Evolutionary conservation across 2,329 filamentous ascomycete species (phyloP).

Genomic region (Microdochium paspali): DNA sequence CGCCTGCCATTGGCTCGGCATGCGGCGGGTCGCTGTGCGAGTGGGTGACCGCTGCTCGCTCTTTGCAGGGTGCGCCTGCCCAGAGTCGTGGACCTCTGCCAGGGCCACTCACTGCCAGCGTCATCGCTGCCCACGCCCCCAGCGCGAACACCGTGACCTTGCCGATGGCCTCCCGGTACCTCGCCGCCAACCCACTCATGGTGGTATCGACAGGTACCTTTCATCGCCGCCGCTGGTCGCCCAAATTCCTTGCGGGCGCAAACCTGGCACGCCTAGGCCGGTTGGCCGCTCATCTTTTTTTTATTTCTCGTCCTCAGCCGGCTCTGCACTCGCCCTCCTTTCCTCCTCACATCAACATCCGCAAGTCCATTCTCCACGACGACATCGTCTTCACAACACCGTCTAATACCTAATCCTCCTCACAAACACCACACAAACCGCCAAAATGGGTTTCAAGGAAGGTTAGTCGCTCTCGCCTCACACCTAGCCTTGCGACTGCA

Average conservation of each 20-base stretch:
- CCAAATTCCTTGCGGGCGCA: not conserved
- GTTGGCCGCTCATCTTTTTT: constrained; percentile 12
- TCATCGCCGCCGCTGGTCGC: not conserved
- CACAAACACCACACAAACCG: constrained; percentile 19
- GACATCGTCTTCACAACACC: not conserved
- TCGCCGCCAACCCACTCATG: not conserved
- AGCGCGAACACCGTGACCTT: not conserved
- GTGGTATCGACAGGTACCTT: not conserved
- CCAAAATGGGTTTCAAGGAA: constrained; percentile 32
- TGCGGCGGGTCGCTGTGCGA: not conserved
- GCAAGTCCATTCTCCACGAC: not conserved
- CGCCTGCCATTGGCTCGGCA: not conserved
- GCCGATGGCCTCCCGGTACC: not conserved
- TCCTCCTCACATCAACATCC: constrained; percentile 3
- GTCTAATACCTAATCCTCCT: constrained; percentile 16
- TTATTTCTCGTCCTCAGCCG: not conserved
- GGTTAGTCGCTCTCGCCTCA: constrained; percentile 34
- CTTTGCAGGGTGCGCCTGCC: not conserved
- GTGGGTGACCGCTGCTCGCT: not conserved
- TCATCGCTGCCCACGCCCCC: not conserved
- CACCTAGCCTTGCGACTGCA: too few species aligned
- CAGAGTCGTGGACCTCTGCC: not conserved
- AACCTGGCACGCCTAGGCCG: not conserved
- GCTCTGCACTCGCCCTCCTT: not conserved
- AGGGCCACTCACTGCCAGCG: not conserved